A percentile compares a stretch with the other conserved stretches of the same genome.
These are phyloP conservation scores for Zostera marina DNA, from an alignment of 116 monocot species.

Conservation along the genomic window DNA sequence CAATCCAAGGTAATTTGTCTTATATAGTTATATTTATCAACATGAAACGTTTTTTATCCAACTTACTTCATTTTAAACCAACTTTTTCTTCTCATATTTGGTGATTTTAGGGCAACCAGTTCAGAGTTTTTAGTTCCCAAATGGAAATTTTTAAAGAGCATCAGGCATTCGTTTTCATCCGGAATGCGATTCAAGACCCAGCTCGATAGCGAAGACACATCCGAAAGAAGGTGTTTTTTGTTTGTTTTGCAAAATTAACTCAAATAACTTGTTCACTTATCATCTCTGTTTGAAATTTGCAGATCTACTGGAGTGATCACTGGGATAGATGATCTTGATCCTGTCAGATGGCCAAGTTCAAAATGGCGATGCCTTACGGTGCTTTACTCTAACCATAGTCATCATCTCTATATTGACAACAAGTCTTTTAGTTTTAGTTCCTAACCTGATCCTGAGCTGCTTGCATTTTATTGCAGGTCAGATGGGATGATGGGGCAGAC, in stretches of 20 bases:
- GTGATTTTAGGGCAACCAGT: slow-evolving; percentile 24
- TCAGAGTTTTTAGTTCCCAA: slow-evolving; percentile 69
- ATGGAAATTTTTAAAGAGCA: slow-evolving; percentile 55
- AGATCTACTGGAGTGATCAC: slow-evolving; percentile 70
- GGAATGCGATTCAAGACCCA: slow-evolving; percentile 71
- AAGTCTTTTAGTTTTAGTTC: too few species aligned
- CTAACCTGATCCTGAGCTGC: too few species aligned
- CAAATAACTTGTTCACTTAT: neutral
- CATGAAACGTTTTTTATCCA: neutral
- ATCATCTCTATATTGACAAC: too few species aligned
- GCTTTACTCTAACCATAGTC: neutral
- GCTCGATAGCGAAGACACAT: slow-evolving; percentile 61
- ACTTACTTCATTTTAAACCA: too few species aligned
- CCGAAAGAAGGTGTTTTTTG: slow-evolving; percentile 54
- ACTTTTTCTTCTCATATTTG: neutral
- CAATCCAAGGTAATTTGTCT: slow-evolving; percentile 92
- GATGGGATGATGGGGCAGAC: slow-evolving; percentile 71
- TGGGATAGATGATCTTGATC: slow-evolving; percentile 53
- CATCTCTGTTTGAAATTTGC: neutral
- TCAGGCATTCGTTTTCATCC: slow-evolving; percentile 45
- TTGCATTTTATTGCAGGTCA: slow-evolving; percentile 28
- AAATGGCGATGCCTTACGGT: slow-evolving; percentile 87
- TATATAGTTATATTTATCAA: neutral
- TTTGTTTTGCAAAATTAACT: neutral
- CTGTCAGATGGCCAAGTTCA: slow-evolving; percentile 68